Evolutionary conservation across 1,139 yeast genomes (phyloP).

Genomic region (Suhomyces wounanorum): DNA sequence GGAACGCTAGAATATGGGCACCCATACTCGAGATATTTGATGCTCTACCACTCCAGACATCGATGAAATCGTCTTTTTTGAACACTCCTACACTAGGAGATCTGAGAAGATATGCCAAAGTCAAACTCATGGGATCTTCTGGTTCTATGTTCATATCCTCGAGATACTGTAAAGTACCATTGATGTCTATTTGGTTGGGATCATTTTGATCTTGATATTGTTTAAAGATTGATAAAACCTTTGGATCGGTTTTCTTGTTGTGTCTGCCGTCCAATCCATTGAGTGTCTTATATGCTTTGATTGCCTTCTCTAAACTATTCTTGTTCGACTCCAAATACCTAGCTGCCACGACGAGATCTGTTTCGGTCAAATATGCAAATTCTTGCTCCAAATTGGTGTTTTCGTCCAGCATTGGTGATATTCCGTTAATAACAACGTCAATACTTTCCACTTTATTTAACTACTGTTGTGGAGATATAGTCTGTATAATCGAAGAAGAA

Average conservation of each 20-base stretch:
- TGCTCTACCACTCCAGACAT: conserved; percentile 53
- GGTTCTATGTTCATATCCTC: conserved; percentile 68
- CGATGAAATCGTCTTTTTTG: conserved; percentile 47
- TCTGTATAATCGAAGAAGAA: neutral
- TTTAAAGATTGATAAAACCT: conserved; percentile 27
- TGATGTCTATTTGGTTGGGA: conserved; percentile 53
- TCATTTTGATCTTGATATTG: conserved; percentile 33
- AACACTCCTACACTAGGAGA: conserved; percentile 71
- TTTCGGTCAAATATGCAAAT: conserved; percentile 36
- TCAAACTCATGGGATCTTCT: conserved; percentile 70
- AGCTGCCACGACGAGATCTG: conserved; percentile 28
- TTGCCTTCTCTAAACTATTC: conserved; percentile 33
- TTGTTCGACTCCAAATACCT: conserved; percentile 28
- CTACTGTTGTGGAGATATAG: conserved; percentile 10
- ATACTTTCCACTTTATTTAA: neutral
- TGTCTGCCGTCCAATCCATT: conserved; percentile 7
- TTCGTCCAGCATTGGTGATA: conserved; percentile 15
- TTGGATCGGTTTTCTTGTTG: conserved; percentile 15
- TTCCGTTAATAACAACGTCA: conserved; percentile 15
- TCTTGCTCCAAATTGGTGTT: conserved; percentile 22
- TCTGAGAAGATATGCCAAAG: conserved; percentile 66
- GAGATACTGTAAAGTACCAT: conserved; percentile 72
- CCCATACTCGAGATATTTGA: conserved; percentile 54
- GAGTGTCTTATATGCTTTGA: conserved; percentile 28
- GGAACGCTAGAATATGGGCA: conserved; percentile 38